These are phyloP conservation scores for Coniosporium apollinis DNA, from an alignment of 495 filamentous ascomycete species.

Conservation along the genomic window DNA sequence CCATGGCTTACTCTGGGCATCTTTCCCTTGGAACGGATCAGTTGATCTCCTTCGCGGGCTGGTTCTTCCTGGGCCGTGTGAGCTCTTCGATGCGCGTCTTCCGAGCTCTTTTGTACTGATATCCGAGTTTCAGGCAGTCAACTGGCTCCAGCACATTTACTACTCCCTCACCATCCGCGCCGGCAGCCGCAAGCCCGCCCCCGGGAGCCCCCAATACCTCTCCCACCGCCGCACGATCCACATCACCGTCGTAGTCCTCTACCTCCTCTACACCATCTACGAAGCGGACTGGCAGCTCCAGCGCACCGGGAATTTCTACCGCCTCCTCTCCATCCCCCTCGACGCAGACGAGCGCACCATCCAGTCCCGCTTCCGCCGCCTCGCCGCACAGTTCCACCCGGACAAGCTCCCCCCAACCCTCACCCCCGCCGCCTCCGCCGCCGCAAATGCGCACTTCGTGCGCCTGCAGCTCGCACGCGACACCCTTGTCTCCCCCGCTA, in stretches of 20 bases:
- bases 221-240: conserved; percentile 67
- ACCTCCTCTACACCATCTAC: conserved; percentile 87
- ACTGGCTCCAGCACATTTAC: conserved; percentile 62
- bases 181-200: conserved; percentile 64
- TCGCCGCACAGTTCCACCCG: conserved; percentile 75
- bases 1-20: too few species aligned
- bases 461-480: conserved; percentile 71
- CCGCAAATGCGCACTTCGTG: conserved; percentile 52
- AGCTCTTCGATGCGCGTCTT: too few species aligned
- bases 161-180: conserved; percentile 85
- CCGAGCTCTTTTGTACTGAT: too few species aligned
- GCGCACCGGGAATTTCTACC: conserved; percentile 57
- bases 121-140: too few species aligned
- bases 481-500: conserved; percentile 58
- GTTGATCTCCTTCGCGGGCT: too few species aligned
- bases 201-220: conserved; percentile 48
- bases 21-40: too few species aligned
- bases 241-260: conserved; percentile 60
- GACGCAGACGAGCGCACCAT: conserved; percentile 55
- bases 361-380: conserved; percentile 68
- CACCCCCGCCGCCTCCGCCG: conserved; percentile 21
- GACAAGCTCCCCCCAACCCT: conserved; percentile 52
- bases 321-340: conserved; percentile 48
- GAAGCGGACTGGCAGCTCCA: conserved; percentile 74
- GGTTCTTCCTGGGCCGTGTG: too few species aligned